Evolutionary conservation across 2,329 filamentous ascomycete genomes (phyloP), one percentile per base, ranked within the genome.

Genomic region (Penicillium sp.): DNA sequence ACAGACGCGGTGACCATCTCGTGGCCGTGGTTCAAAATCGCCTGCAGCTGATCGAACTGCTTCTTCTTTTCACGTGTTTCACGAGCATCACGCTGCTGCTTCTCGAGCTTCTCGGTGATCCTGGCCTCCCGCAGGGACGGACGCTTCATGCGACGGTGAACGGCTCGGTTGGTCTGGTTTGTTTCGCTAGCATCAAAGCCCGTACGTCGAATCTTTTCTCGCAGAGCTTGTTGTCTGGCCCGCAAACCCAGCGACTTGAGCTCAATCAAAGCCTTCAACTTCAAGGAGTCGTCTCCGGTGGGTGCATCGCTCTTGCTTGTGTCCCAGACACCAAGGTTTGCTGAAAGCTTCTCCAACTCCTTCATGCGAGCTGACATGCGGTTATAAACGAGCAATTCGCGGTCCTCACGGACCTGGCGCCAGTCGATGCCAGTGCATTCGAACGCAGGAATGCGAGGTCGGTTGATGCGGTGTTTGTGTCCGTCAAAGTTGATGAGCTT

Each of bases 1-100:
- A 76, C 68, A 28, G 84, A 85, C 42, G 81, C 79, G 50, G 82
- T 83, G 50, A 81, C 78, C 39, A 97, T 83, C 58, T 95, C 90
- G 42, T 81, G 78, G 48, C 86, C 83, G 68, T 96, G 91, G 56
- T 83, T 84, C 57, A 88, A 79, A 45, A 98, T 89, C 33, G 90
- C 86, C 54, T 88, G 84, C 49, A 98, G 79, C 70, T 95, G 95
- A 67, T 97, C 91, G 51, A 80, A 82, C 65, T 97, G 91, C 74
- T 94, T 95, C 82, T 95, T 93, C 83, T 95, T 95, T 73, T 98
- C 93, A 54, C 94, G 88, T 57, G 87, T 88, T 74, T 97, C 91
- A 49, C 93, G 87, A 37, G 90, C 91, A 68, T 97, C 91, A 48
- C 93, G 88, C 68, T 98, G 93, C 69, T 98, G 90, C 74, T 97